Evolutionary conservation across 257 asterid genomes (phyloP), one percentile per base, ranked within the genome.

Genomic region (Solanum neorickii): DNA sequence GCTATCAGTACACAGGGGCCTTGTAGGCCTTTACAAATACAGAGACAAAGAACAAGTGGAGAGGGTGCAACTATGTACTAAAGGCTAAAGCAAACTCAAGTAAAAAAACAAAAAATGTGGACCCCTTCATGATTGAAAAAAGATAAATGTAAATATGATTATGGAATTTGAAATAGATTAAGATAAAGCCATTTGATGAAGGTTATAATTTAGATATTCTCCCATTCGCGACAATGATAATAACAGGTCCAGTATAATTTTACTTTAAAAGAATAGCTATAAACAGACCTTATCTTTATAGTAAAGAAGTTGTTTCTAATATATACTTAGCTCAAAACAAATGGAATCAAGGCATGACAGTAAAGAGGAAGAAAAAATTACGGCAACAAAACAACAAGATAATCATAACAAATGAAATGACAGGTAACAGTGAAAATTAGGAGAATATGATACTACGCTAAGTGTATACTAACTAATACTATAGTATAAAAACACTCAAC

Each of bases 221-320:
- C 92, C 94, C 98, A 90, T 92, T 87, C 66, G 91, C 95, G 97
- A 92, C 7, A 62, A 65, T 0, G n/a, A 5, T 4, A n/a, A 65
- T 25, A 65, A 7, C 52, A 46, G 2, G 65, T 7, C 0, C 12
- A 65, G 9, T n/a, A 33, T 11, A 23, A n/a, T 65, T n/a, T 65
- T 14, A 65, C 33, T 16, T 41, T 0, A 56, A 2, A 11, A n/a
- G 8, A 2, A 4, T 9, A n/a, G 31, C 5, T 12, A 62, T 62
- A 62, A 3, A 12, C 0, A n/a, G 0, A n/a, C 3, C 3, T 65
- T 12, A n/a, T 16, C 18, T 65, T 65, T 65, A 25, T n/a, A 12
- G 18, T 65, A n/a, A 12, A 65, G 33, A 65, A 0, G 33, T 65
- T 65, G 16, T n/a, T 65, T n/a, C 15, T 12, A n/a, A 65, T 12